A percentile compares a stretch with the other conserved stretches of the same genome.
These are phyloP conservation scores for Ceriops tagal DNA, from an alignment of 345 rosid genomes.

Conservation along the genomic window DNA sequence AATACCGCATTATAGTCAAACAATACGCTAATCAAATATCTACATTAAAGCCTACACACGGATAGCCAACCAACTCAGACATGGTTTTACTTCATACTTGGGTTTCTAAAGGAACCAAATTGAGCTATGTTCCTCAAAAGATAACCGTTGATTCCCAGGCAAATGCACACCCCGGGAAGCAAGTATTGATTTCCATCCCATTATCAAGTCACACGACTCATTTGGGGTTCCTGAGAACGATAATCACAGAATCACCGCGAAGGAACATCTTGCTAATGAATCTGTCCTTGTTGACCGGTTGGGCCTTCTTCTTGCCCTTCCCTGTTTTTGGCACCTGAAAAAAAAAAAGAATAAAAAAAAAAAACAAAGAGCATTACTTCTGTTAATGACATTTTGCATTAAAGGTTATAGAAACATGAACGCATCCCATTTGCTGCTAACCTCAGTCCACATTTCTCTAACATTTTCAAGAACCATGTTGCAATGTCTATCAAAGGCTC, in stretches of 20 bases:
- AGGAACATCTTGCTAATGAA: constrained; percentile 99
- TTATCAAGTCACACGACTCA: constrained; percentile 20
- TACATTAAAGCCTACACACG: too few relatives aligned
- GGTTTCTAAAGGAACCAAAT: too few relatives aligned
- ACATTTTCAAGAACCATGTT: constrained; percentile 99
- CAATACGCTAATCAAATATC: too few relatives aligned
- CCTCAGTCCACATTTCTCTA: constrained; percentile 99
- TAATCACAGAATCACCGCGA: constrained; percentile 95
- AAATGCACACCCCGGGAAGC: too few relatives aligned
- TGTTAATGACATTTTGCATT: neutral
- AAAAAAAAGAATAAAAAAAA: neutral
- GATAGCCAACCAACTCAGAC: too few relatives aligned
- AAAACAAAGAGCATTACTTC: neutral
- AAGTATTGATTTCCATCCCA: neutral
- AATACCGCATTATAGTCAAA: too few relatives aligned
- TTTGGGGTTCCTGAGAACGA: constrained; percentile 95
- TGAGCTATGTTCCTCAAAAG: too few relatives aligned
- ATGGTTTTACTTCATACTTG: too few relatives aligned
- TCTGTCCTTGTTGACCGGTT: constrained; percentile 86
- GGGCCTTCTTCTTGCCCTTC: constrained; percentile 97
- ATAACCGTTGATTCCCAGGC: too few relatives aligned
- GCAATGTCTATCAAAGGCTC: constrained; percentile 96
- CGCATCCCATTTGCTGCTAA: constrained; percentile 15
- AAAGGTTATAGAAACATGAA: neutral
- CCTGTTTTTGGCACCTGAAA: constrained; percentile 86